Base-by-base conservation (phyloP, 2,329 filamentous ascomycete genomes). In the Aureobasidium lini region DNA sequence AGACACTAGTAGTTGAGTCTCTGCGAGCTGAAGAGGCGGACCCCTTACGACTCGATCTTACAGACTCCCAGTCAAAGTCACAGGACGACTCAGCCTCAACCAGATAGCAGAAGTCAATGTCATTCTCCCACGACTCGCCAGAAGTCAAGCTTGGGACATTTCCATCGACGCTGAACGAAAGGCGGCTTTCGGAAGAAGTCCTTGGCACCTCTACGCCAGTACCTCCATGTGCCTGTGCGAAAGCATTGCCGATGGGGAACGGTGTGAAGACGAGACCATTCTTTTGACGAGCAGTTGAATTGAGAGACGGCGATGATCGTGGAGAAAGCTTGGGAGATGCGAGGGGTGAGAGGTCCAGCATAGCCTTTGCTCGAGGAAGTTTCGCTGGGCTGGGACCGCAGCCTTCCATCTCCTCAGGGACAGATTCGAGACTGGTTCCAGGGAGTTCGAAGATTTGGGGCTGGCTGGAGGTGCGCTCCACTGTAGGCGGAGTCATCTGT, bases 61-160 rank as follows among this genome's bases (percentile, higher is more conserved):
- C 52, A 15, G 59, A 61, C 29, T 72, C 74, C 81, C 82, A 85
- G 61, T 84, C 80, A 60, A 83, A 84, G 62, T 85, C 76, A 63
- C 80, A 84, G 56, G 81, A 79, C 1, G 82, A 81, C 68, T 85
- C 83, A 6, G 82, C 78, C 29, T 80, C 81, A 66, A 83, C 79
- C 62, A 84, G 79, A 64, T 85, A 85, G 65, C 81, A 83, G 65
- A 81, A 84, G 63, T 85, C 82, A 59, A 85, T 81, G 61, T 84
- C 81, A 40, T 83, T 81, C 65, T 85, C 82, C 83, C 83, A 85
- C 1, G 78, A 79, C 13, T 70, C 70, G 50, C 77, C 75, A 31
- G 73, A 63, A n/a, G 60, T 59, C 29, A 63, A 37, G 34, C 60
- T 62, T 18, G 62, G 62, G 11, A 62, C 49, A 11, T 54, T 62